Evolutionary conservation across 2,329 filamentous ascomycete genomes (phyloP), one percentile per base, ranked within the genome.

Genomic region (Cytospora paraplurivora): DNA sequence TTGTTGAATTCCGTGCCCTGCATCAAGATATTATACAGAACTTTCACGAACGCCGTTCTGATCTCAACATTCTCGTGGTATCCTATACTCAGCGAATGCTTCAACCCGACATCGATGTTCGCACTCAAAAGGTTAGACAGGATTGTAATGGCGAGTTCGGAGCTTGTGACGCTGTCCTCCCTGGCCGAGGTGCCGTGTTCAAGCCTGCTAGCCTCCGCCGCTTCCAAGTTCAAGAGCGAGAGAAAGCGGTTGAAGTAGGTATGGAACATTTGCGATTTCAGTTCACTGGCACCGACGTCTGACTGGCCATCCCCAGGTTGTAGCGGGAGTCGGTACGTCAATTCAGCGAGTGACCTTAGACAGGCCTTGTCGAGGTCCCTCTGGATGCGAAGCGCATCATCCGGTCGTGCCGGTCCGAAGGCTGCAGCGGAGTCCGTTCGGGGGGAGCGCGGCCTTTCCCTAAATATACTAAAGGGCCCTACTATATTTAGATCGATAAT

Each of bases 1-100:
- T 87, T 88, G 70, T 83, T 89, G 70, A 90, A 90, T 71, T 90
- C 88, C 1, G 87, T 89, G 41, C 88, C 88, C 71, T 90, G 88
- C n/a, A 88, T 82, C 17, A 90, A 74, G 59, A 90, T 89, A 71
- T 90, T 90, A 71, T 86, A 88, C 7, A 90, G 78, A 17, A 90
- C 88, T 67, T 86, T 88, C 65, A 90, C 83, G 70, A 90, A 90
- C 1, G 88, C 88, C 6, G 86, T 89, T 59, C 88, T 81, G 63
- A 90, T 89, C 68, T 89, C 86, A 37, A 88, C 78, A 68, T 89
- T 88, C 68, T 89, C 86, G 69, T 90, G 86, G 70, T 90, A 90
- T 13, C 88, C 88, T 64, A 90, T 89, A 65, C 85, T 87, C 15
- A 90, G 75, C 2, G 87, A 89, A 71, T 89, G 86, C 71, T 90